Evolutionary conservation across 140 eudicot species (phyloP), one percentile per base, ranked within the genome.

Genomic region (Ambrosia hybrid): DNA sequence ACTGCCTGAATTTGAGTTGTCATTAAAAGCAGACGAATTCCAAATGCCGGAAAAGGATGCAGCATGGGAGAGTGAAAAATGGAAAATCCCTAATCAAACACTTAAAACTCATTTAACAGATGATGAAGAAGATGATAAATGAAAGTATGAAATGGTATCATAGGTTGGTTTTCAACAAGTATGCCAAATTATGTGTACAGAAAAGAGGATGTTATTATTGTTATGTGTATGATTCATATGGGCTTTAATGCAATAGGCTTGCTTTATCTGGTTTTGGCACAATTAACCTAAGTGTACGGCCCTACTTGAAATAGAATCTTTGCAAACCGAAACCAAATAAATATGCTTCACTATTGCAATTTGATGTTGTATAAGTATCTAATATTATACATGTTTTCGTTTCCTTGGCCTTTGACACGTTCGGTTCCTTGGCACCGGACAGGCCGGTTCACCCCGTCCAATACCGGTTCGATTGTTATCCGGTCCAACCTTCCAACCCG

Each of bases 1-100:
- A 34, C 96, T 94, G 62, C 97, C 99, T 13, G 95, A 94, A 68
- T 94, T 94, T 76, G 85, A 88, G 82, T 61, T 86, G 77, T 90
- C 99, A 3, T 62, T 90, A 57, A 83, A 81, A 78, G 97, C 98
- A 0, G 95, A 93, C 55, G 98, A 93, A 37, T 90, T 83, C 51
- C 80, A 84, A 76, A 67, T 93, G 65, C 97, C 98, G 0, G 79
- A 78, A 21, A 55, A 76, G 53, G 83, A 90, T 75, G 61, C 81
- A 37, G 81, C 81, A 60, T 90, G 97, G 98, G 77, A 84, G 71
- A 78, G 71, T 21, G 85, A 76, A 51, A 82, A 83, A 21, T 80
- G 88, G 91, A 84, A 81, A 49, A 81, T 78, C 38, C 85, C 80
- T 1, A 73, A 56, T 39, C 91, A 87, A 57, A 71, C 85, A 17